These are phyloP conservation scores for Phaffia australis DNA, from an alignment of 768 basidiomycete genomes.

Conservation along the genomic window DNA sequence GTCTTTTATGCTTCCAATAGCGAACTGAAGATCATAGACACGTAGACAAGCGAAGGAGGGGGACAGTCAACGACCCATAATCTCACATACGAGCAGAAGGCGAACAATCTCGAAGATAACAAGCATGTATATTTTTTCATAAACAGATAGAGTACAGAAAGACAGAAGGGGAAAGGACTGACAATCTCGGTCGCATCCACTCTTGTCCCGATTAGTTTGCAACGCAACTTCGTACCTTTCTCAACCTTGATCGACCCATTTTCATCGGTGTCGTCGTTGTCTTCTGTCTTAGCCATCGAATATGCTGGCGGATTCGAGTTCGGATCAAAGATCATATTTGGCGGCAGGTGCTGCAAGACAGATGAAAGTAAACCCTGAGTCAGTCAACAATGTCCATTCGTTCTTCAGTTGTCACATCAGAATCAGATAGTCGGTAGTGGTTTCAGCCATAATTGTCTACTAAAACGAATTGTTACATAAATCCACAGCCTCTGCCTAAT, in stretches of 20 bases:
- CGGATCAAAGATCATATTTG: slow-evolving; percentile 84
- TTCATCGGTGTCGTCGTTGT: slow-evolving; percentile 38
- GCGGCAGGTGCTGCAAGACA: slow-evolving; percentile 27
- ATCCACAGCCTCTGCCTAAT: slow-evolving; percentile 17
- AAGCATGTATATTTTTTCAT: not conserved
- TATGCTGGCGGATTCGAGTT: slow-evolving; percentile 96
- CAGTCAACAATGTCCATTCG: slow-evolving; percentile 38
- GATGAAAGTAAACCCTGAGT: not conserved
- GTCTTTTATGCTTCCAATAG: slow-evolving; percentile 96
- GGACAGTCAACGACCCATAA: no score
- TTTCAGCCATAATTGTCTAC: not conserved
- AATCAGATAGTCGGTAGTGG: not conserved
- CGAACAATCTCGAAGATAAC: not conserved
- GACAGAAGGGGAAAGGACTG: slow-evolving; percentile 35
- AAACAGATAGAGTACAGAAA: slow-evolving; percentile 9
- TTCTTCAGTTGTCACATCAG: slow-evolving; percentile 60
- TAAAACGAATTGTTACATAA: slow-evolving; percentile 8
- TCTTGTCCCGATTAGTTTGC: slow-evolving; percentile 96
- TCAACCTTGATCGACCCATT: slow-evolving; percentile 59
- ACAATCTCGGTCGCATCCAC: slow-evolving; percentile 98
- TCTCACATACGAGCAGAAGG: no score
- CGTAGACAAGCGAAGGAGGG: not conserved
- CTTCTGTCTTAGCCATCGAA: slow-evolving; percentile 51
- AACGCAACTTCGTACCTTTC: slow-evolving; percentile 78
- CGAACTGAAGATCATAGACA: slow-evolving; percentile 52